These are phyloP conservation scores for Aspergillus texensis DNA, from an alignment of 2,329 filamentous ascomycete genomes.

Conservation along the genomic window DNA sequence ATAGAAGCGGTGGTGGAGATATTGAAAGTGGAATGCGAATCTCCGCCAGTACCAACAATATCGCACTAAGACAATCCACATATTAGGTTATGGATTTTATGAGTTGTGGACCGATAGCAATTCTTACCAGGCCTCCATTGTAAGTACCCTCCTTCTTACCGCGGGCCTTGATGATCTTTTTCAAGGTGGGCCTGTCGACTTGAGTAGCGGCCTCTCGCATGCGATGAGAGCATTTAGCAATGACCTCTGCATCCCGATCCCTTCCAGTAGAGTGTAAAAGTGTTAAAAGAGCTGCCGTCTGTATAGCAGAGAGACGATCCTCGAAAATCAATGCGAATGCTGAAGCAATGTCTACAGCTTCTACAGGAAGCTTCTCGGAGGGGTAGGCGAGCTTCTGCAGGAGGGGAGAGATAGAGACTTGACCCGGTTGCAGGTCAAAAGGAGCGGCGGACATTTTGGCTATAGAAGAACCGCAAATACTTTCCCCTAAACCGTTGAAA, in stretches of 20 bases:
- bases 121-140: constrained; percentile 75
- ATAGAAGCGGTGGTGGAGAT: constrained; percentile 95
- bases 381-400: constrained; percentile 51
- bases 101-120: background rate
- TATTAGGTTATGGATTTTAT: background rate
- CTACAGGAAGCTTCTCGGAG: constrained; percentile 55
- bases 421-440: constrained; percentile 33
- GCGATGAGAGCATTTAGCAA: constrained; percentile 78
- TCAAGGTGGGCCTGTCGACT: constrained; percentile 67
- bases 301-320: constrained; percentile 82
- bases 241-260: constrained; percentile 81
- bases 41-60: constrained; percentile 95
- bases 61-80: constrained; percentile 62
- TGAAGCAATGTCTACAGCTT: constrained; percentile 81
- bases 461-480: too few relatives aligned
- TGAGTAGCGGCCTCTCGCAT: constrained; percentile 81
- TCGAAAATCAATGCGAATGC: constrained; percentile 92
- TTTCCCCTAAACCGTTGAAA: background rate
- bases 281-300: constrained; percentile 84
- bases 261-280: constrained; percentile 88
- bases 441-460: constrained; percentile 29
- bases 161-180: constrained; percentile 61
- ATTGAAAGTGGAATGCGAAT: constrained; percentile 97
- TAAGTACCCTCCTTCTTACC: constrained; percentile 73
- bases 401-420: constrained; percentile 51